Percentiles rank a stretch among this genome's conserved stretches.
Evolutionary conservation across 345 rosid species (phyloP).

Genomic region (Gossypium longicalyx): DNA sequence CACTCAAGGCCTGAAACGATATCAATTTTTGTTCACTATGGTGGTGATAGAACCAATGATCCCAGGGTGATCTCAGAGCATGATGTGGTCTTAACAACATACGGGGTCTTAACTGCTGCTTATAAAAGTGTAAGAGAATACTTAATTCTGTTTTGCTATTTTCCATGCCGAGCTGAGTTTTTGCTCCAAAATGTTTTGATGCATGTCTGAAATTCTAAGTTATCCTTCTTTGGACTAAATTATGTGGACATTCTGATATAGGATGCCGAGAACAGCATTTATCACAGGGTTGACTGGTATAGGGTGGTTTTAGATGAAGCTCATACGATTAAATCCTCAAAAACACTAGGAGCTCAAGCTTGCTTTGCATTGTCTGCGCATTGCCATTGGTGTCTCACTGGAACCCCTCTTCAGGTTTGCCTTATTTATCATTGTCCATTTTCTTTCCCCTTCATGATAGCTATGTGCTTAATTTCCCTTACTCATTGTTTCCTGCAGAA

Average conservation of each 20-base stretch:
- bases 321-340: conserved; percentile 60
- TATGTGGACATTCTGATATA: conserved; percentile 14
- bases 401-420: conserved; percentile 64
- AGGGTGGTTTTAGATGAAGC: conserved; percentile 74
- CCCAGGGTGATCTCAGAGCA: conserved; percentile 40
- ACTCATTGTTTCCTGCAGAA: conserved; percentile 35
- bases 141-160: neutral
- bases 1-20: conserved; percentile 47
- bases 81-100: conserved; percentile 69
- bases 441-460: neutral
- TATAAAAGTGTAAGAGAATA: conserved; percentile 48
- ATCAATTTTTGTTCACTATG: conserved; percentile 57
- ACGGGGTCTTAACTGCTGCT: conserved; percentile 55
- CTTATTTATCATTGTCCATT: neutral
- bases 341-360: conserved; percentile 48
- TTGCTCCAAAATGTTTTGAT: neutral
- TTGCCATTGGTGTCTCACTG: conserved; percentile 71
- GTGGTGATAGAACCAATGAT: conserved; percentile 52
- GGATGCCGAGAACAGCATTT: conserved; percentile 45
- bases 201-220: neutral
- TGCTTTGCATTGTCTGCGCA: conserved; percentile 46
- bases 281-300: conserved; percentile 55
- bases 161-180: neutral
- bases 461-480: neutral
- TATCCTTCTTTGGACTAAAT: neutral